phyloP scores from a whole-genome alignment of 768 basidiomycete species.

The Cystoderma amianthinum region DNA sequence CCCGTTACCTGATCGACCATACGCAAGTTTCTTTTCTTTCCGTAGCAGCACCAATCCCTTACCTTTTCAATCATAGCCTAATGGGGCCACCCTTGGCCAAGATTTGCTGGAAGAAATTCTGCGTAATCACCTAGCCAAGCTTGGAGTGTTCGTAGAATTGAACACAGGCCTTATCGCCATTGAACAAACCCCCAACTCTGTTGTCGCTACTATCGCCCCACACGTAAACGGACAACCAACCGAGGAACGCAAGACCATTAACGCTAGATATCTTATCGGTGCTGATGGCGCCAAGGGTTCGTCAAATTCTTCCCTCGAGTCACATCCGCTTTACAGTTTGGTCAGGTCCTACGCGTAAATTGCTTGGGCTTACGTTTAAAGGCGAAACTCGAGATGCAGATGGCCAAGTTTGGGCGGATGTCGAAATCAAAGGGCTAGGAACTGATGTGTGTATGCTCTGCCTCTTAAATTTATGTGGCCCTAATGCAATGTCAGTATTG shows the following conservation, averaged over 20 bases:
- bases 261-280: constrained; percentile 39
- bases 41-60: too few species aligned
- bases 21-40: too few species aligned
- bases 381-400: constrained; percentile 29
- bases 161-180: constrained; percentile 39
- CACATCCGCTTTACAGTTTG: too few species aligned
- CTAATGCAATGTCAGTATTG: constrained; percentile 22
- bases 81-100: too few species aligned
- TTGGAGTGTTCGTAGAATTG: constrained; percentile 30
- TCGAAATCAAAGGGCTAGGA: constrained; percentile 34
- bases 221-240: constrained; percentile 9
- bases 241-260: constrained; percentile 21
- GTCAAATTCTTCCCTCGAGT: too few species aligned
- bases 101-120: constrained; percentile 29
- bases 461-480: too few species aligned
- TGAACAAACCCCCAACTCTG: constrained; percentile 24
- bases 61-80: too few species aligned
- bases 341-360: too few species aligned
- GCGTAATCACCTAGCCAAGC: constrained; percentile 22
- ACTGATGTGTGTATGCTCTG: constrained; percentile 13
- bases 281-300: constrained; percentile 35
- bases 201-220: constrained; percentile 25
- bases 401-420: constrained; percentile 32
- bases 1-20: too few species aligned
- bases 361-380: constrained; percentile 28